phyloP scores from a whole-genome alignment of 371 early-diverging fungal genomes.

The Mucor lusitanicus region DNA sequence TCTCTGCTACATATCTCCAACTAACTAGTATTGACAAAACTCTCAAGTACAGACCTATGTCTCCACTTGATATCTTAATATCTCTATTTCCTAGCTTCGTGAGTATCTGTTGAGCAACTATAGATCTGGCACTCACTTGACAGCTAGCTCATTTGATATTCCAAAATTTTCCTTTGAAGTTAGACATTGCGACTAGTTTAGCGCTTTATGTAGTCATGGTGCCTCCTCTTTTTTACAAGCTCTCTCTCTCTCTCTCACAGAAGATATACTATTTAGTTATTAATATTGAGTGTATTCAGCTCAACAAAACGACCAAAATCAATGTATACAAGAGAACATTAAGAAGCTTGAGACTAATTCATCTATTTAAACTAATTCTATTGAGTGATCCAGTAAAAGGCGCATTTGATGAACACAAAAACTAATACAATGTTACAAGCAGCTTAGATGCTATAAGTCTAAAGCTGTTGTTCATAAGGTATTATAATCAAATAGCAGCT shows the following conservation, averaged over 20 bases:
- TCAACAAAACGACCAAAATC: neutral
- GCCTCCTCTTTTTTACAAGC: no score
- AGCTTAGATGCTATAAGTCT: neutral
- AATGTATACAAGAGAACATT: neutral
- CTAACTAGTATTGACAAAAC: no score
- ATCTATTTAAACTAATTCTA: neutral
- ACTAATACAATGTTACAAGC: neutral
- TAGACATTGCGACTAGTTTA: no score
- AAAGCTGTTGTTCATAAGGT: neutral
- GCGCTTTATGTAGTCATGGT: no score
- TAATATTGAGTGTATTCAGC: neutral
- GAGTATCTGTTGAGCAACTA: no score
- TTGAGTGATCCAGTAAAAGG: neutral
- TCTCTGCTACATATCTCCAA: no score
- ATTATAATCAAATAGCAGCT: neutral
- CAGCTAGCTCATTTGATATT: no score
- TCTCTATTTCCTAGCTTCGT: no score
- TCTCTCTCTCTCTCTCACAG: neutral
- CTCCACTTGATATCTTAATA: no score
- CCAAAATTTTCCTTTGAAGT: no score
- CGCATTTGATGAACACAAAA: neutral
- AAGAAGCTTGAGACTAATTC: neutral
- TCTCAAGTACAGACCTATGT: no score
- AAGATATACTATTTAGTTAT: neutral
- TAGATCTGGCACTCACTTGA: no score